These are phyloP conservation scores for Fusarium abutilonis DNA, from an alignment of 2,329 filamentous ascomycete species.

Conservation along the genomic window DNA sequence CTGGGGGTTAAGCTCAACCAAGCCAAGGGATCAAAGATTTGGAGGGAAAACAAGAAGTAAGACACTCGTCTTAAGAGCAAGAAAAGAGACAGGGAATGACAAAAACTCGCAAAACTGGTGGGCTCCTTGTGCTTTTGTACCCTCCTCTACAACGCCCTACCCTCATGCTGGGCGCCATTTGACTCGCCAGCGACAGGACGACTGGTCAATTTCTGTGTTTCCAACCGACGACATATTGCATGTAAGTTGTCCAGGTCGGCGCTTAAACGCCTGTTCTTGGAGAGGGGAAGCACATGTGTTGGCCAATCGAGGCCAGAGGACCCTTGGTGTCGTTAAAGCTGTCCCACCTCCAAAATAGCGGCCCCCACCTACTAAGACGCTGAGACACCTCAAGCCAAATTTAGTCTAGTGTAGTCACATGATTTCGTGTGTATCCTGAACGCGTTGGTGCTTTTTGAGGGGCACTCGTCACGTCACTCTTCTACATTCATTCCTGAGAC, in stretches of 20 bases:
- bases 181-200: slow-evolving; percentile 28
- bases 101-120: slow-evolving; percentile 32
- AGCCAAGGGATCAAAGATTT: neutral
- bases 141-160: slow-evolving; percentile 9
- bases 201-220: slow-evolving; percentile 39
- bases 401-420: slow-evolving; percentile 22
- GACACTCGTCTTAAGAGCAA: slow-evolving; percentile 22
- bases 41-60: neutral
- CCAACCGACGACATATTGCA: slow-evolving; percentile 43
- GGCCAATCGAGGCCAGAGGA: slow-evolving; percentile 40
- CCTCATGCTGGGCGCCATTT: slow-evolving; percentile 36
- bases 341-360: slow-evolving; percentile 43
- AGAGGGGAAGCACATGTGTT: slow-evolving; percentile 38
- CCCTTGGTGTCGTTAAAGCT: slow-evolving; percentile 41
- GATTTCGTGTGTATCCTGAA: slow-evolving; percentile 38
- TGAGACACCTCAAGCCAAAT: slow-evolving; percentile 4
- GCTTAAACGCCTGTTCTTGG: slow-evolving; percentile 45
- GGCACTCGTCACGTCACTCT: slow-evolving; percentile 36
- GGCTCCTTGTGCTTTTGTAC: slow-evolving; percentile 42
- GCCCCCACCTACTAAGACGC: slow-evolving; percentile 36
- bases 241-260: slow-evolving; percentile 44
- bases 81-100: slow-evolving; percentile 5
- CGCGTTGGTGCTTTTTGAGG: slow-evolving; percentile 26
- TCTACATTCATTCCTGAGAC: slow-evolving; percentile 21
- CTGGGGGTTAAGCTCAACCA: slow-evolving; percentile 2